Percentiles rank a stretch among this genome's conserved stretches.
Evolutionary conservation across 805 yeast species (phyloP).

Genomic region (Lachancea thermotolerans): DNA sequence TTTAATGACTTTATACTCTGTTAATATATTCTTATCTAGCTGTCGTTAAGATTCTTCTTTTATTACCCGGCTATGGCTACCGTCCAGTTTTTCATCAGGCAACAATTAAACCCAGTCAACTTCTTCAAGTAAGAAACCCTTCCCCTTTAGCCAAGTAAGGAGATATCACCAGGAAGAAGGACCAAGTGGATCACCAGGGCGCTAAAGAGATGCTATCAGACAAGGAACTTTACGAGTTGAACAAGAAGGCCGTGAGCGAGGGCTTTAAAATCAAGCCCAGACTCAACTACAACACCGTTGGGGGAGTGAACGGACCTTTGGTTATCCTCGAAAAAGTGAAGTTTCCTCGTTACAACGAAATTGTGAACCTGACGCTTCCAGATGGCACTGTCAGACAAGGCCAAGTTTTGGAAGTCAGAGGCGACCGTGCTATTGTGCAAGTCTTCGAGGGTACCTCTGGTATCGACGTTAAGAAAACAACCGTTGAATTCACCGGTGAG

Average conservation of each 20-base stretch:
- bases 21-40: too few relatives aligned
- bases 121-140: not conserved
- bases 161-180: not conserved
- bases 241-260: slow-evolving; percentile 86
- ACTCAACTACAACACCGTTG: slow-evolving; percentile 89
- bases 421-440: slow-evolving; percentile 95
- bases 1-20: too few relatives aligned
- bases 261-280: slow-evolving; percentile 91
- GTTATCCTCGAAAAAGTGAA: slow-evolving; percentile 84
- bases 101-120: not conserved
- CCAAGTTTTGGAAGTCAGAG: slow-evolving; percentile 96
- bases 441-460: slow-evolving; percentile 99
- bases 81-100: too few relatives aligned
- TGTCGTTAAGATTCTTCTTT: not conserved
- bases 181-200: not conserved
- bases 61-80: not conserved
- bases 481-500: slow-evolving; percentile 95
- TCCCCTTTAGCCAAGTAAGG: not conserved
- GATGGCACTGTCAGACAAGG: slow-evolving; percentile 95
- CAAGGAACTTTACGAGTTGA: slow-evolving; percentile 53
- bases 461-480: slow-evolving; percentile 94
- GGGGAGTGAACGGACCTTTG: slow-evolving; percentile 97
- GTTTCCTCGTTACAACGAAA: slow-evolving; percentile 89
- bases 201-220: slow-evolving; percentile 30
- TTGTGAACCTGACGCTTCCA: slow-evolving; percentile 92